These are phyloP conservation scores for Cornus kousa DNA, from an alignment of 148 eudicot species.

Conservation along the genomic window DNA sequence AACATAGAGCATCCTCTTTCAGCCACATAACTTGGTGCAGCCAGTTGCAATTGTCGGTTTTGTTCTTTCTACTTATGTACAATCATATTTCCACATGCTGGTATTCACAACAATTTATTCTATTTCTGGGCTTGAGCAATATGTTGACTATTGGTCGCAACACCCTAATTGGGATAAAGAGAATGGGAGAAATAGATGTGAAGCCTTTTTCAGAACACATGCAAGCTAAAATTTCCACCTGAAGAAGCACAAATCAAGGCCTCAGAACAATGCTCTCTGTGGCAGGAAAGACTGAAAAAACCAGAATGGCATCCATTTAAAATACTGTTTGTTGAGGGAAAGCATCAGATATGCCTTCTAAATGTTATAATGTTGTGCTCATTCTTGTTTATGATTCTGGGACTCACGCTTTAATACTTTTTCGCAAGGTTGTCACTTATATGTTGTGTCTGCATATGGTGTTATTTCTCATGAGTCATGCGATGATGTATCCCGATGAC, in stretches of 20 bases:
- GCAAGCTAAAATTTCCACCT: constrained; percentile 46
- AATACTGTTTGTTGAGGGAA: constrained; percentile 33
- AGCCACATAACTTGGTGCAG: not conserved
- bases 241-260: constrained; percentile 69
- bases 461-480: not conserved
- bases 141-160: constrained; percentile 29
- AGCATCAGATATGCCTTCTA: constrained; percentile 40
- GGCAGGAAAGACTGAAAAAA: constrained; percentile 79
- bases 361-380: not conserved
- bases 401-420: too few species aligned
- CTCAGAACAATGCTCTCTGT: constrained; percentile 62
- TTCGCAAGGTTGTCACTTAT: not conserved
- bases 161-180: constrained; percentile 61
- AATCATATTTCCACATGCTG: constrained; percentile 3
- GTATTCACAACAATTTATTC: constrained; percentile 6
- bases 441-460: too few species aligned
- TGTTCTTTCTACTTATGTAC: not conserved
- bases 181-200: constrained; percentile 84
- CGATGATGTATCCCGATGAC: not conserved
- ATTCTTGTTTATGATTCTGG: not conserved
- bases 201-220: constrained; percentile 54
- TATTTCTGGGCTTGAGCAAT: constrained; percentile 56
- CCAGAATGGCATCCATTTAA: constrained; percentile 82
- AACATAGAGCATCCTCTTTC: not conserved
- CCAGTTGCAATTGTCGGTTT: not conserved